phyloP scores from a whole-genome alignment of 129 eudicot species.

The Solidago caesia region DNA sequence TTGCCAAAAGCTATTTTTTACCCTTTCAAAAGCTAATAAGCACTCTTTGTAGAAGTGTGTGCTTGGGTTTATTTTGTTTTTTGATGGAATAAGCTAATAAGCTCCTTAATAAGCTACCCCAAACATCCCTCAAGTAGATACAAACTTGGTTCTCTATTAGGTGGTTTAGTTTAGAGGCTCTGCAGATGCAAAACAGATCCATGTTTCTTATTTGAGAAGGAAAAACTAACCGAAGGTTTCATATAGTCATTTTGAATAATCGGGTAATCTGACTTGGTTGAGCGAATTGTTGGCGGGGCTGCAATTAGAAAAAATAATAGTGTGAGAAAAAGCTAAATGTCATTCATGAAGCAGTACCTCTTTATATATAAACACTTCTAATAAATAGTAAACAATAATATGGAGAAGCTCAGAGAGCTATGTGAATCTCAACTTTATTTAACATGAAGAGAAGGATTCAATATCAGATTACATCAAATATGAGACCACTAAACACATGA shows the following conservation, averaged over 20 bases:
- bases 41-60: too few species aligned
- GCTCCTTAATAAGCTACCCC: too few species aligned
- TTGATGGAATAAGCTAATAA: too few species aligned
- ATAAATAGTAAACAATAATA: background rate
- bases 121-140: background rate
- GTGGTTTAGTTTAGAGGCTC: background rate
- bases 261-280: slow-evolving; percentile 29
- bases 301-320: background rate
- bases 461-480: background rate
- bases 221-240: slow-evolving; percentile 47
- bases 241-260: slow-evolving; percentile 20
- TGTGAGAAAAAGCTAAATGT: background rate
- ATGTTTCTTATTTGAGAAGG: background rate
- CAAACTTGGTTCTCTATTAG: background rate
- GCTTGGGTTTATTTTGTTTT: too few species aligned
- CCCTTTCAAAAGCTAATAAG: too few species aligned
- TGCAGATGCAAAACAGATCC: background rate
- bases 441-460: background rate
- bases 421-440: too few species aligned
- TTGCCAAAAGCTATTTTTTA: too few species aligned
- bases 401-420: background rate
- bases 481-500: background rate
- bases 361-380: background rate
- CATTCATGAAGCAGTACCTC: background rate
- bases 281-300: slow-evolving; percentile 20